phyloP scores from a whole-genome alignment of 1,139 yeast genomes.

The Geotrichum macrosporum region DNA sequence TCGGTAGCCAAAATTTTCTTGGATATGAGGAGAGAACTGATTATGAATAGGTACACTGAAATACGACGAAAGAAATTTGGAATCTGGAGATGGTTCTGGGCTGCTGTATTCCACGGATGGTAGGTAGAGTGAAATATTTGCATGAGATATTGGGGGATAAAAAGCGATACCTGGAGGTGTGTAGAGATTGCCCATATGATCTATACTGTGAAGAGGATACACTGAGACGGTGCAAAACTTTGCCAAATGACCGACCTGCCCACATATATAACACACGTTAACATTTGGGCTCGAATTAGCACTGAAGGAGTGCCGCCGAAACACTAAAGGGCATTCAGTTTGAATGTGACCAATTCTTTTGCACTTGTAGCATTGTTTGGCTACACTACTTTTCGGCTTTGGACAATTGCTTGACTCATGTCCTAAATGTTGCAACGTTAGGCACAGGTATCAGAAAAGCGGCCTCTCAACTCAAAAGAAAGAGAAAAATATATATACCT shows the following conservation, averaged over 20 bases:
- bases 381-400: conserved; percentile 74
- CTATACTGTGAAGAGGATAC: neutral
- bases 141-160: neutral
- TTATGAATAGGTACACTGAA: neutral
- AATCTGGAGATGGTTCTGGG: neutral
- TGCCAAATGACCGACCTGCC: conserved; percentile 72
- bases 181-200: neutral
- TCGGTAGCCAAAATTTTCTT: neutral
- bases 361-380: conserved; percentile 83
- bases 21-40: neutral
- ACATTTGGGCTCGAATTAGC: conserved; percentile 16
- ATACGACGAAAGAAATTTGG: neutral
- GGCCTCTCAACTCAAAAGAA: neutral
- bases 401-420: conserved; percentile 86
- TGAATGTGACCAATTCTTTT: conserved; percentile 69
- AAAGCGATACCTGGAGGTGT: neutral
- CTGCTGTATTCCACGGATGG: neutral
- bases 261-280: conserved; percentile 41
- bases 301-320: conserved; percentile 27
- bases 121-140: neutral
- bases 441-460: neutral
- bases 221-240: conserved; percentile 50
- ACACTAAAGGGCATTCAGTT: conserved; percentile 52
- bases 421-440: conserved; percentile 42
- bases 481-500: conserved; percentile 20